phyloP scores from a whole-genome alignment of 495 filamentous ascomycete genomes.

The Elasticomyces elasticus region DNA sequence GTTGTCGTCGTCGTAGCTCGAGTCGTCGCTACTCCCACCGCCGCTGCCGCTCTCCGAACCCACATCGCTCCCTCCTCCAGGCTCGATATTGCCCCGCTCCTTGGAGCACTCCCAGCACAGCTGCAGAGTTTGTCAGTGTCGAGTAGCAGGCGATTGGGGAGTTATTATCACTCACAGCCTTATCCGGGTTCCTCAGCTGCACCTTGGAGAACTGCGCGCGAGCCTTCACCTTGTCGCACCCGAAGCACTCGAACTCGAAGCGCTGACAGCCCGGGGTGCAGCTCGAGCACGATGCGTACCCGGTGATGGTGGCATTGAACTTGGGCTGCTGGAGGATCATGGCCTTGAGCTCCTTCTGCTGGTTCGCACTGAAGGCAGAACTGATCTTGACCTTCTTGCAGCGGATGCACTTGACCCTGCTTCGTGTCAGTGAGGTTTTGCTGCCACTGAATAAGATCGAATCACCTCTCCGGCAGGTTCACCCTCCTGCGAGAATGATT shows the following conservation, averaged over 20 bases:
- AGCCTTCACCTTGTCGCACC: conserved; percentile 4
- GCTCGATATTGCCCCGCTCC: conserved; percentile 2
- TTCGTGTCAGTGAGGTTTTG: neutral
- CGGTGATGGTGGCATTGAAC: neutral
- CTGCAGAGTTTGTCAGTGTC: neutral
- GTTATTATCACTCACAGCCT: conserved; percentile 1
- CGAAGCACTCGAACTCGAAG: conserved; percentile 13
- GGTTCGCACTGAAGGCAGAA: conserved; percentile 3
- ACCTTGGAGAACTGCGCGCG: conserved; percentile 11
- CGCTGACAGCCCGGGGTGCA: conserved; percentile 5
- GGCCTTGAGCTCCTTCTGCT: conserved; percentile 6
- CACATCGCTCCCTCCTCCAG: neutral
- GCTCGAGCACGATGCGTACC: conserved; percentile 1
- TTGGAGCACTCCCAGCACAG: conserved; percentile 9
- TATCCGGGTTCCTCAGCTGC: conserved; percentile 12
- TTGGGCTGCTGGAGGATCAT: neutral
- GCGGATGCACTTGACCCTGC: conserved; percentile 5
- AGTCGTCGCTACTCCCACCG: neutral
- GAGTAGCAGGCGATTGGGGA: neutral
- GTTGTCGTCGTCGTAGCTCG: conserved; percentile 7
- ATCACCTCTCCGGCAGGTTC: neutral
- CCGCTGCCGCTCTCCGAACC: conserved; percentile 3
- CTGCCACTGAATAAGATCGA: neutral
- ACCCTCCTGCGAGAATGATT: neutral
- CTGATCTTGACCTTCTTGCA: conserved; percentile 10